Evolutionary conservation across 2,329 filamentous ascomycete genomes (phyloP).

Genomic region (Hypoxylon sp.): DNA sequence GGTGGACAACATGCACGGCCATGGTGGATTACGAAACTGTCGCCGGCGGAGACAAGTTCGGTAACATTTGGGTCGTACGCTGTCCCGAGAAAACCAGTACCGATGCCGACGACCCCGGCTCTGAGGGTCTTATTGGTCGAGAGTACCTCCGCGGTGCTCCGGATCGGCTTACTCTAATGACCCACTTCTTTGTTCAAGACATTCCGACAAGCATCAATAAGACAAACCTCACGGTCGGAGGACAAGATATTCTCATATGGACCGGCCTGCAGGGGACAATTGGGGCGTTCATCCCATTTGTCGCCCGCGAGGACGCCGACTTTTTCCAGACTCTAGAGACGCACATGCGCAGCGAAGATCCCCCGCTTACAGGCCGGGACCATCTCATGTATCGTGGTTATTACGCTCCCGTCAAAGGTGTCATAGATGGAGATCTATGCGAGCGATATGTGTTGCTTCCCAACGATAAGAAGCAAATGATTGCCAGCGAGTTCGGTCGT

Average conservation of each 20-base stretch:
- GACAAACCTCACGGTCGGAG: conserved; percentile 89
- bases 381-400: conserved; percentile 97
- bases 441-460: conserved; percentile 89
- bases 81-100: conserved; percentile 88
- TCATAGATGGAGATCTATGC: conserved; percentile 96
- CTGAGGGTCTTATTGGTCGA: conserved; percentile 89
- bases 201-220: conserved; percentile 93
- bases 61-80: conserved; percentile 93
- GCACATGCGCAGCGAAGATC: conserved; percentile 87
- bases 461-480: conserved; percentile 93
- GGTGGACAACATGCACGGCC: conserved; percentile 90
- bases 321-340: conserved; percentile 97
- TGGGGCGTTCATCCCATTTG: conserved; percentile 92
- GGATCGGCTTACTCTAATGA: conserved; percentile 85
- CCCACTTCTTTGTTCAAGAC: conserved; percentile 92
- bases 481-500: conserved; percentile 92
- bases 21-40: conserved; percentile 99
- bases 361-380: conserved; percentile 90
- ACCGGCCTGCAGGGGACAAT: conserved; percentile 96
- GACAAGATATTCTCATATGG: conserved; percentile 93
- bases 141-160: conserved; percentile 91
- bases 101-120: conserved; percentile 92
- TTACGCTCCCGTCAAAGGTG: conserved; percentile 95
- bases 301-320: conserved; percentile 92
- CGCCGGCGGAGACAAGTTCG: conserved; percentile 97